Percentiles rank a stretch among this genome's conserved stretches.
These are phyloP conservation scores for Leccinum pachyderme DNA, from an alignment of 1,284 basidiomycete genomes.

Conservation along the genomic window DNA sequence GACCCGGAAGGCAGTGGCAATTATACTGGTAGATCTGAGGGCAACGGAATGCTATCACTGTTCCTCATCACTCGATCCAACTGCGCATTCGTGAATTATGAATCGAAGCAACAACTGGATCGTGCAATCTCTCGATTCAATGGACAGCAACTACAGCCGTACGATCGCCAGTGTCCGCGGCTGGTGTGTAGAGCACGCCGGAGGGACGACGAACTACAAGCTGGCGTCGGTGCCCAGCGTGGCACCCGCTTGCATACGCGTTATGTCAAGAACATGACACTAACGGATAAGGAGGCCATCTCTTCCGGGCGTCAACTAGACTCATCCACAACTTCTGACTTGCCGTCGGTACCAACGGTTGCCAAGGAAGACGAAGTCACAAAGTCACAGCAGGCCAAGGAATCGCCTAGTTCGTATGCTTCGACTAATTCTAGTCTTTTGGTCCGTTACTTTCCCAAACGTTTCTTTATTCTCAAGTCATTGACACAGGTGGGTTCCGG, in stretches of 20 bases:
- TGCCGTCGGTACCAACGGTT: conserved; percentile 31
- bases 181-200: conserved; percentile 86
- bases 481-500: conserved; percentile 60
- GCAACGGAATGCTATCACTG: conserved; percentile 76
- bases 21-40: conserved; percentile 6
- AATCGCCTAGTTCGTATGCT: conserved; percentile 62
- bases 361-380: conserved; percentile 42
- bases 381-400: conserved; percentile 26
- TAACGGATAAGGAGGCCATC: conserved; percentile 24
- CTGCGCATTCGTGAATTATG: conserved; percentile 92
- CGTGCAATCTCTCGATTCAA: conserved; percentile 74
- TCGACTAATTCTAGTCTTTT: conserved; percentile 78
- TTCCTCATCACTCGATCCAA: conserved; percentile 91
- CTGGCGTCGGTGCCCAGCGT: conserved; percentile 90
- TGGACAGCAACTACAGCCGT: conserved; percentile 60
- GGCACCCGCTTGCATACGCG: conserved; percentile 81
- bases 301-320: conserved; percentile 15
- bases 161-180: conserved; percentile 72
- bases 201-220: conserved; percentile 83
- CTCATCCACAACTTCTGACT: background rate
- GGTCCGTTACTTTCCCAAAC: conserved; percentile 72
- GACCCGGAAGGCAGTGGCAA: conserved; percentile 1
- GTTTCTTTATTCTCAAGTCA: conserved; percentile 93
- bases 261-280: conserved; percentile 66
- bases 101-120: conserved; percentile 60